These are phyloP conservation scores for Ammopiptanthus mongolicus DNA, from an alignment of 306 rosid species.

Conservation along the genomic window DNA sequence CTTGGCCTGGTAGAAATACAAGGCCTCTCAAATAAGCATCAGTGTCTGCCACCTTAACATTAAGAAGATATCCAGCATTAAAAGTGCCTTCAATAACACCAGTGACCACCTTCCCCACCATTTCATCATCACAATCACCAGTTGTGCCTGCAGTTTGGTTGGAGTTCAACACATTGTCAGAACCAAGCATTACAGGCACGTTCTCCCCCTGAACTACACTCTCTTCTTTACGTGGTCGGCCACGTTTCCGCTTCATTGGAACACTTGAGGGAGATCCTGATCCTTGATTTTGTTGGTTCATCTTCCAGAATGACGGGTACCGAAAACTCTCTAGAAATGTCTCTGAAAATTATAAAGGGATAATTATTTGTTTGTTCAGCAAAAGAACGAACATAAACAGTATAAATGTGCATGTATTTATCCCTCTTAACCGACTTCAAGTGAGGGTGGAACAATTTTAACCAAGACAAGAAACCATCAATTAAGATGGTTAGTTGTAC, in stretches of 20 bases:
- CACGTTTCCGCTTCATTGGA: conserved; percentile 61
- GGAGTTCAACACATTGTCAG: conserved; percentile 27
- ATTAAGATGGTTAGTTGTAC: background rate
- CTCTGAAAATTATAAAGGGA: conserved; percentile 17
- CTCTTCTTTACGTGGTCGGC: conserved; percentile 63
- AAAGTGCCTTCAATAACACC: conserved; percentile 60
- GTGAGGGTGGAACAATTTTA: background rate
- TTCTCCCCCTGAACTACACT: conserved; percentile 16
- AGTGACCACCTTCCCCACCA: conserved; percentile 53
- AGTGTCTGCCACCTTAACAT: conserved; percentile 35
- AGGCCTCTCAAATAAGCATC: conserved; percentile 49
- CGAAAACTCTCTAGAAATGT: background rate
- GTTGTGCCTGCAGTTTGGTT: conserved; percentile 16
- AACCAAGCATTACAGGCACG: background rate
- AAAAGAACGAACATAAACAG: background rate
- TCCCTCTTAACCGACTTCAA: background rate
- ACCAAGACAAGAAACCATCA: background rate
- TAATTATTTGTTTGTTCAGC: background rate
- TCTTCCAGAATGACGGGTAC: conserved; percentile 20
- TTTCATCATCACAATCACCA: conserved; percentile 18
- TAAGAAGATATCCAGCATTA: conserved; percentile 57
- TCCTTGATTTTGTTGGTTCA: conserved; percentile 49
- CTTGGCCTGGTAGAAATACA: conserved; percentile 42
- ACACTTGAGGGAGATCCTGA: conserved; percentile 17
- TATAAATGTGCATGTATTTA: background rate